Evolutionary conservation across 148 eudicot genomes (phyloP).

Genomic region (Vaccinium myrtillus): DNA sequence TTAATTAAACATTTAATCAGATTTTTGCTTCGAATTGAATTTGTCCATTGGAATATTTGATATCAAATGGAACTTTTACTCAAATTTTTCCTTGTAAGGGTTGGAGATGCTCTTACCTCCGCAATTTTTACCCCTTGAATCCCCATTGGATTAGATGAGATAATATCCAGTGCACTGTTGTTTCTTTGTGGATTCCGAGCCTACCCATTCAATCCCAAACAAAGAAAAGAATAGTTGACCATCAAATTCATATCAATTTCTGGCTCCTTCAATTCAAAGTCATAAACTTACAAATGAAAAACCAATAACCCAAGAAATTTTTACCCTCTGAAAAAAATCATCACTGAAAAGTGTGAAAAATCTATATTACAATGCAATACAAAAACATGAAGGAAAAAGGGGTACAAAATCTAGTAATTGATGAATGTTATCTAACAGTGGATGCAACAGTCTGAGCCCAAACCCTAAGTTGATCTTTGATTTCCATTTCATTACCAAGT

Average conservation of each 20-base stretch:
- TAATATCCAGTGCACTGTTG: neutral
- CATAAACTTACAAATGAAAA: neutral
- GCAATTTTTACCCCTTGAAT: no score
- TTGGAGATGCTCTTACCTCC: neutral
- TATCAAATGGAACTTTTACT: no score
- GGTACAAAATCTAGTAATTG: neutral
- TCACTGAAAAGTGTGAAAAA: neutral
- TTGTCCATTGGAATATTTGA: no score
- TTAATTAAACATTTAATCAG: no score
- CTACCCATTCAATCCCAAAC: neutral
- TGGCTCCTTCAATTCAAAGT: neutral
- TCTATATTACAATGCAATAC: neutral
- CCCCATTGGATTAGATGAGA: neutral
- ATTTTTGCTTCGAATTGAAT: no score
- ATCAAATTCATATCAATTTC: neutral
- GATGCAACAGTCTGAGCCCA: slow-evolving; percentile 61
- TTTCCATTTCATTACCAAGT: slow-evolving; percentile 29
- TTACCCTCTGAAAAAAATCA: neutral
- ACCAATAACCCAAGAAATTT: neutral
- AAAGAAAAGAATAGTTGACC: neutral
- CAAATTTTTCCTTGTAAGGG: no score
- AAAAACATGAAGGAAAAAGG: neutral
- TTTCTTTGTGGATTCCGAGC: neutral
- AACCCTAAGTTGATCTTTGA: slow-evolving; percentile 40
- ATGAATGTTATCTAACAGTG: slow-evolving; percentile 18